Evolutionary conservation across 345 rosid genomes (phyloP).

Genomic region (Citrus trifoliata): DNA sequence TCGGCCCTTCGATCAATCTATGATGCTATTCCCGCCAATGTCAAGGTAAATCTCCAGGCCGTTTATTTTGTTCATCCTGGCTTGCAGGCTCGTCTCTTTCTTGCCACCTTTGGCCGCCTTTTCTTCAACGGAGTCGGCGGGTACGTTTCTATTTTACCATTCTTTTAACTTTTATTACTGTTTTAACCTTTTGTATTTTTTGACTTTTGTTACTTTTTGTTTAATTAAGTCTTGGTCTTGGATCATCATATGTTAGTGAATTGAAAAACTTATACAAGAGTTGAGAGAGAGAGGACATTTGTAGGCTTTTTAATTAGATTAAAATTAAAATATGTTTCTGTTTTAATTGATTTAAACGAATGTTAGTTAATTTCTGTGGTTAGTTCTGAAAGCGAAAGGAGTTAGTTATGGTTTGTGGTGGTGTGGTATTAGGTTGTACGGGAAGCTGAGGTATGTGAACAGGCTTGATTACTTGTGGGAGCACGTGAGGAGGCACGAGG

Average conservation of each 20-base stretch:
- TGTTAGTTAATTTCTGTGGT: neutral
- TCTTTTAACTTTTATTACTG: neutral
- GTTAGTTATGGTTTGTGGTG: constrained; percentile 3
- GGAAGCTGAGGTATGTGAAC: constrained; percentile 62
- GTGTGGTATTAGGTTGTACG: constrained; percentile 48
- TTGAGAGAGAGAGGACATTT: too few relatives aligned
- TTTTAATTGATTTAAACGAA: neutral
- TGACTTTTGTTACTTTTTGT: neutral
- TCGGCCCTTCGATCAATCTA: constrained; percentile 61
- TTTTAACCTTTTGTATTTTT: neutral
- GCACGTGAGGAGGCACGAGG: constrained; percentile 64
- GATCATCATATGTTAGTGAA: too few relatives aligned
- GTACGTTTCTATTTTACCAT: constrained; percentile 18
- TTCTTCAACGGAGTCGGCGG: constrained; percentile 75
- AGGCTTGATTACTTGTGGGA: constrained; percentile 79
- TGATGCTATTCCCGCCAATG: constrained; percentile 58
- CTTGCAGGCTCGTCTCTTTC: constrained; percentile 68
- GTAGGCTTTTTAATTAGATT: too few relatives aligned
- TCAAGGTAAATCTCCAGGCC: constrained; percentile 57
- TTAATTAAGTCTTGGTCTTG: too few relatives aligned
- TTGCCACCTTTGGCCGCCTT: constrained; percentile 72
- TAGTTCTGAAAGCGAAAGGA: neutral
- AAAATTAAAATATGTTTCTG: too few relatives aligned
- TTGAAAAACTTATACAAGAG: too few relatives aligned
- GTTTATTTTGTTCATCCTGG: constrained; percentile 73